Percentiles rank a stretch among this genome's conserved stretches.
phyloP scores from a whole-genome alignment of 2,329 filamentous ascomycete genomes.

The Acrodontium crateriforme region DNA sequence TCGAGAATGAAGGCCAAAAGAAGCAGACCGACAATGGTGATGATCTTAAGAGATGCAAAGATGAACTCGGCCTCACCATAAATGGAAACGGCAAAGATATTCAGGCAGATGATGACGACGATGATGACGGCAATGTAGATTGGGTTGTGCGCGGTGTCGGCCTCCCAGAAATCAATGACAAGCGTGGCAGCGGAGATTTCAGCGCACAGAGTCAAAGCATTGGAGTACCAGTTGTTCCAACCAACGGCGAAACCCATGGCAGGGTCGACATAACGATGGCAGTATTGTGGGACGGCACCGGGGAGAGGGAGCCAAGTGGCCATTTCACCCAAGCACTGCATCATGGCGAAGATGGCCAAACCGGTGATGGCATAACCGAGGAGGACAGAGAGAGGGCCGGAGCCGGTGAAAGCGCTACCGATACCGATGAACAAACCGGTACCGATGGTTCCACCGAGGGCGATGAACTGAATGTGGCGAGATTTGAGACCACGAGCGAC shows the following conservation, averaged over 20 bases:
- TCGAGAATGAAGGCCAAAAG: slow-evolving; percentile 42
- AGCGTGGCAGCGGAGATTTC: slow-evolving; percentile 20
- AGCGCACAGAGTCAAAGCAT: slow-evolving; percentile 20
- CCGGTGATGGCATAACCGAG: slow-evolving; percentile 31
- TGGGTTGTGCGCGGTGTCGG: slow-evolving; percentile 15
- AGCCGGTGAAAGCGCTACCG: slow-evolving; percentile 32
- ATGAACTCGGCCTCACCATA: slow-evolving; percentile 19
- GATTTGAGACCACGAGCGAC: slow-evolving; percentile 13
- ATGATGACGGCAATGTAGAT: slow-evolving; percentile 22
- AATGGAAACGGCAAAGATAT: slow-evolving; percentile 22
- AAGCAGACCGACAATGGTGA: slow-evolving; percentile 47
- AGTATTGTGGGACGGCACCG: slow-evolving; percentile 23
- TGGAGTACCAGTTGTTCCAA: slow-evolving; percentile 20
- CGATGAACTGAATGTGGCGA: slow-evolving; percentile 25
- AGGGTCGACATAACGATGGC: slow-evolving; percentile 24
- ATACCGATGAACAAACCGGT: slow-evolving; percentile 42
- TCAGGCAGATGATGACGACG: slow-evolving; percentile 15
- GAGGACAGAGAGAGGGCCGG: slow-evolving; percentile 35
- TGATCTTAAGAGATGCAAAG: slow-evolving; percentile 20
- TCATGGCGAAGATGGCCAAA: slow-evolving; percentile 21
- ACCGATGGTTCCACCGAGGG: slow-evolving; percentile 28
- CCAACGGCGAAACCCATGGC: slow-evolving; percentile 18
- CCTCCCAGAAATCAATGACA: slow-evolving; percentile 19
- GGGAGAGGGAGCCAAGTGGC: slow-evolving; percentile 22
- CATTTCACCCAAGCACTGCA: slow-evolving; percentile 24